These are phyloP conservation scores for Corynespora cassiicola DNA, from an alignment of 2,329 filamentous ascomycete genomes.

Conservation along the genomic window DNA sequence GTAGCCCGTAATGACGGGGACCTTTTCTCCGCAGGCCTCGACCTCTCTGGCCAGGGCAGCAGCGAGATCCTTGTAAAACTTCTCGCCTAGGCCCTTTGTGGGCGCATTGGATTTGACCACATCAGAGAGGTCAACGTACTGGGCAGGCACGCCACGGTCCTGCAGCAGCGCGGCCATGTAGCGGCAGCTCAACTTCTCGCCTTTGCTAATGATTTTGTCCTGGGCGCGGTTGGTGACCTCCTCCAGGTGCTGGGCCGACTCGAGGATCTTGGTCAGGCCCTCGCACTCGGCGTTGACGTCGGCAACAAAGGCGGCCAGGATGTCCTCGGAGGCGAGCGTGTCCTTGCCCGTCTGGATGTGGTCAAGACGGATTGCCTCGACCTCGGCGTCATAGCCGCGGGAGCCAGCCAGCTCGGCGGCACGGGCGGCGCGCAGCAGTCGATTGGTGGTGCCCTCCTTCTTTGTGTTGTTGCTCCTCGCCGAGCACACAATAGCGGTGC, in stretches of 20 bases:
- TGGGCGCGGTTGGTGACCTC: constrained; percentile 59
- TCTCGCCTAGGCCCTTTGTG: constrained; percentile 50
- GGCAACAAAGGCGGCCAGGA: constrained; percentile 62
- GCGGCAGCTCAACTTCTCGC: constrained; percentile 92
- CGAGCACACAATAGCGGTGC: constrained; percentile 92
- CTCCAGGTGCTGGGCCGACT: constrained; percentile 65
- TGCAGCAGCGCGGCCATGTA: constrained; percentile 87
- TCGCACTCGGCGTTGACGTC: constrained; percentile 81
- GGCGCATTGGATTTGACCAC: constrained; percentile 69
- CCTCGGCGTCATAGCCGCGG: constrained; percentile 72
- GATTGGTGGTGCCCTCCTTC: constrained; percentile 91
- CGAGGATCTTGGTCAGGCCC: constrained; percentile 76
- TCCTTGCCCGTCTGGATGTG: constrained; percentile 75
- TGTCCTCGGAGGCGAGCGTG: constrained; percentile 45
- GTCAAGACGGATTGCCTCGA: constrained; percentile 81
- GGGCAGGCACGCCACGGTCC: constrained; percentile 80
- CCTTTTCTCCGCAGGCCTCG: constrained; percentile 50
- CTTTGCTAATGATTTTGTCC: constrained; percentile 86
- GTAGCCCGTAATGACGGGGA: constrained; percentile 76
- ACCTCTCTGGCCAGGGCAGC: constrained; percentile 51
- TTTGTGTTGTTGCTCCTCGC: constrained; percentile 95
- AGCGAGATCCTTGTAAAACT: constrained; percentile 54
- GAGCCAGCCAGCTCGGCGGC: constrained; percentile 51
- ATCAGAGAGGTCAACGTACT: constrained; percentile 90
- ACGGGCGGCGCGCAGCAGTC: constrained; percentile 55